Evolutionary conservation across 1,284 basidiomycete genomes (phyloP).

Genomic region (Irpex rosettiformis): DNA sequence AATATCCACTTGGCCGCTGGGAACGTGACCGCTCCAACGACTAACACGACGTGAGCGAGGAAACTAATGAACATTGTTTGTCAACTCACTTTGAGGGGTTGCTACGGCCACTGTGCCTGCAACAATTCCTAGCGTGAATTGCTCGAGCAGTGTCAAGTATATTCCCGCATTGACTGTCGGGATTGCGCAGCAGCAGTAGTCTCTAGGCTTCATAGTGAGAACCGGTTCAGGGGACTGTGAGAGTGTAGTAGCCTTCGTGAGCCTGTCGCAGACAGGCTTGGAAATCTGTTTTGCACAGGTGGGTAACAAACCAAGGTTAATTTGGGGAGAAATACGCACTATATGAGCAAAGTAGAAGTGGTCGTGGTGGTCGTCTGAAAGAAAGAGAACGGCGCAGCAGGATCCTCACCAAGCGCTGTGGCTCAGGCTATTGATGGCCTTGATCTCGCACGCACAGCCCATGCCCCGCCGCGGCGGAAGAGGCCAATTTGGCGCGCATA

Average conservation of each 20-base stretch:
- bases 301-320: not conserved
- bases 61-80: slow-evolving; percentile 3
- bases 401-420: not conserved
- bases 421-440: not conserved
- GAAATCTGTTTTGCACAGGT: not conserved
- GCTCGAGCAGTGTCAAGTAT: slow-evolving; percentile 76
- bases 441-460: not conserved
- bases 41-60: slow-evolving; percentile 36
- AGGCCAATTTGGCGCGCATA: not conserved
- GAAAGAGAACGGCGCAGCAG: slow-evolving; percentile 3
- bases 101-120: slow-evolving; percentile 76
- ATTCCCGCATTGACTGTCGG: slow-evolving; percentile 86
- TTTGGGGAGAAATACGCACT: not conserved
- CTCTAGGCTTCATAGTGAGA: slow-evolving; percentile 53
- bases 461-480: not conserved
- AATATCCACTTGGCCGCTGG: slow-evolving; percentile 73
- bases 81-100: slow-evolving; percentile 70
- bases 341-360: not conserved
- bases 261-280: slow-evolving; percentile 11
- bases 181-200: slow-evolving; percentile 82
- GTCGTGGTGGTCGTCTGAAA: not conserved
- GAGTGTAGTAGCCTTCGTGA: not conserved
- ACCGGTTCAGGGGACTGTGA: slow-evolving; percentile 12
- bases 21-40: slow-evolving; percentile 82
- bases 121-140: slow-evolving; percentile 66